Evolutionary conservation across 306 rosid genomes (phyloP).

Genomic region (Corylus americana): DNA sequence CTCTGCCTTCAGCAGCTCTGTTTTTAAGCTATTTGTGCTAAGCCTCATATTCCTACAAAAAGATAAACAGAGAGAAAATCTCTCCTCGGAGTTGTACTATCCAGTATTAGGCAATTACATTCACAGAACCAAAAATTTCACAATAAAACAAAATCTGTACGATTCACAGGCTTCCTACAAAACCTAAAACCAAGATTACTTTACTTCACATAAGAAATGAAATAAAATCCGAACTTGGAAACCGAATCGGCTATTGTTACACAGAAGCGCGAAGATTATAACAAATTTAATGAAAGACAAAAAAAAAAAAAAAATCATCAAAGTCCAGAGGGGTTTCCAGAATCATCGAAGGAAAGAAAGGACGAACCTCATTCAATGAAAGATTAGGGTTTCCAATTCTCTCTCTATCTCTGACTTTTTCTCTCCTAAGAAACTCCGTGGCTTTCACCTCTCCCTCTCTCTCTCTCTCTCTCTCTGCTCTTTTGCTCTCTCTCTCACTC

Average conservation of each 20-base stretch:
- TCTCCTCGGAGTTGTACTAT: background rate
- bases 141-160: background rate
- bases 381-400: constrained; percentile 9
- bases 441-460: background rate
- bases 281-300: background rate
- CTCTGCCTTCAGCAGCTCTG: no score
- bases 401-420: background rate
- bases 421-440: background rate
- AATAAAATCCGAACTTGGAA: background rate
- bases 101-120: background rate
- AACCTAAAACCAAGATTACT: background rate
- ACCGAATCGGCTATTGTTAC: background rate
- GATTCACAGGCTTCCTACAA: background rate
- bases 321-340: background rate
- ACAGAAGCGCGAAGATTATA: background rate
- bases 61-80: background rate
- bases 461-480: background rate
- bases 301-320: background rate
- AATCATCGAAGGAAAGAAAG: background rate
- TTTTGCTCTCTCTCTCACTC: background rate
- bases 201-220: background rate
- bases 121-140: background rate
- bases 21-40: background rate
- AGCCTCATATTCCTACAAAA: background rate
- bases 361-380: constrained; percentile 6